A percentile compares a stretch with the other conserved stretches of the same genome.
phyloP scores from a whole-genome alignment of 768 basidiomycete genomes.

The Serpula lacrymans region DNA sequence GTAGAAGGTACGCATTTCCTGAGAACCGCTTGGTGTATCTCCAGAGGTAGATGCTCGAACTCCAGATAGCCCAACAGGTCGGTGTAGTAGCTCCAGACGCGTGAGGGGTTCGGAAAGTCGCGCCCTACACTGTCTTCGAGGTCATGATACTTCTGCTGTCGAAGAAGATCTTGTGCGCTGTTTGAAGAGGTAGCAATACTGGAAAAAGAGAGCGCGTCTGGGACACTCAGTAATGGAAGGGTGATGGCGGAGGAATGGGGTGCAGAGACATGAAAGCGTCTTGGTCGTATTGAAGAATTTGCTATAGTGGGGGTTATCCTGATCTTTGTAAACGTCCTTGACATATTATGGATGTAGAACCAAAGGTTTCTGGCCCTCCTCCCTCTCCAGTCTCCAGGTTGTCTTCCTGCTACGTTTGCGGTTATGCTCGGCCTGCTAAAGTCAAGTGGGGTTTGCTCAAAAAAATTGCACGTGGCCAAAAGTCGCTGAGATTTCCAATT shows the following conservation, averaged over 20 bases:
- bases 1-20: constrained; percentile 57
- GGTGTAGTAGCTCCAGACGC: constrained; percentile 65
- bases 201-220: neutral
- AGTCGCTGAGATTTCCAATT: too few species aligned
- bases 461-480: too few species aligned
- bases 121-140: constrained; percentile 28
- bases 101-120: constrained; percentile 36
- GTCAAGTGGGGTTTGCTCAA: too few species aligned
- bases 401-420: too few species aligned
- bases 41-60: constrained; percentile 50
- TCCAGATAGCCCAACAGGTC: constrained; percentile 51
- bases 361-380: too few species aligned
- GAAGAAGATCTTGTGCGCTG: constrained; percentile 4
- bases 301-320: constrained; percentile 10
- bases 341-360: constrained; percentile 11
- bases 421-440: too few species aligned
- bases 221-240: constrained; percentile 1
- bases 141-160: constrained; percentile 23
- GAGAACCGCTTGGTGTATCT: constrained; percentile 67
- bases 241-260: neutral
- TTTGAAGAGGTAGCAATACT: neutral
- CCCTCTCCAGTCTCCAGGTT: too few species aligned
- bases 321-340: constrained; percentile 18
- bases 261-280: constrained; percentile 10
- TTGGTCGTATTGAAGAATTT: constrained; percentile 6